phyloP scores from a whole-genome alignment of 2,329 filamentous ascomycete genomes.

The Colletotrichum chrysophilum region DNA sequence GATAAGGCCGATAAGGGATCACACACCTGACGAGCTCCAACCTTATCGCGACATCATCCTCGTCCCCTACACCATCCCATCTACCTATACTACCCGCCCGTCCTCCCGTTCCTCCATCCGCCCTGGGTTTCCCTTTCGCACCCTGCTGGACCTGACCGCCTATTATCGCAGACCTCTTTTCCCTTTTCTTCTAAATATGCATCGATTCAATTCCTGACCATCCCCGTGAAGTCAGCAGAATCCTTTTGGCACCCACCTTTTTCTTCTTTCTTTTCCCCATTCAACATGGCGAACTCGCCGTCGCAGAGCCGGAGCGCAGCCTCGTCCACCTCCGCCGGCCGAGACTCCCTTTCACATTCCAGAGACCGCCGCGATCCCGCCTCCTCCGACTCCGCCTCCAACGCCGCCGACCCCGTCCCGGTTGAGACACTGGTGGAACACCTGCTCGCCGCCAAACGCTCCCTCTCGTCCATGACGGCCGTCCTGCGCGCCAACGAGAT shows the following conservation, averaged over 20 bases:
- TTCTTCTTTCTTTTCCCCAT: background rate
- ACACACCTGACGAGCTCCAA: conserved; percentile 18
- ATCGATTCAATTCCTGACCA: conserved; percentile 16
- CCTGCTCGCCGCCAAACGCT: conserved; percentile 86
- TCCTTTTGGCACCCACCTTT: background rate
- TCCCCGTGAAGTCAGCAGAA: background rate
- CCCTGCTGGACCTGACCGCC: background rate
- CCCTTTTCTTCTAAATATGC: conserved; percentile 8
- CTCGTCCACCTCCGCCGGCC: conserved; percentile 23
- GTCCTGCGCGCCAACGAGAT: conserved; percentile 89
- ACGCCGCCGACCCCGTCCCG: conserved; percentile 43
- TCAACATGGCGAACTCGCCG: conserved; percentile 22
- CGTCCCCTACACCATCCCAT: conserved; percentile 13
- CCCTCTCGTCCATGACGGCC: conserved; percentile 80
- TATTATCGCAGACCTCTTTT: background rate
- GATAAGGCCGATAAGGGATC: conserved; percentile 6
- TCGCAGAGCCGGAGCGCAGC: conserved; percentile 19
- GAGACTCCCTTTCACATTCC: conserved; percentile 18
- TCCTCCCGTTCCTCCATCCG: background rate
- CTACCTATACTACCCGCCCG: background rate
- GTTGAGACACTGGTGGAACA: conserved; percentile 84
- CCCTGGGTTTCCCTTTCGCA: background rate
- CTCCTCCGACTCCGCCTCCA: background rate
- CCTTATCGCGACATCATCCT: conserved; percentile 22
- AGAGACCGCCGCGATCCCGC: conserved; percentile 30